Evolutionary conservation across 306 rosid species (phyloP).

Genomic region (Urtica urens): DNA sequence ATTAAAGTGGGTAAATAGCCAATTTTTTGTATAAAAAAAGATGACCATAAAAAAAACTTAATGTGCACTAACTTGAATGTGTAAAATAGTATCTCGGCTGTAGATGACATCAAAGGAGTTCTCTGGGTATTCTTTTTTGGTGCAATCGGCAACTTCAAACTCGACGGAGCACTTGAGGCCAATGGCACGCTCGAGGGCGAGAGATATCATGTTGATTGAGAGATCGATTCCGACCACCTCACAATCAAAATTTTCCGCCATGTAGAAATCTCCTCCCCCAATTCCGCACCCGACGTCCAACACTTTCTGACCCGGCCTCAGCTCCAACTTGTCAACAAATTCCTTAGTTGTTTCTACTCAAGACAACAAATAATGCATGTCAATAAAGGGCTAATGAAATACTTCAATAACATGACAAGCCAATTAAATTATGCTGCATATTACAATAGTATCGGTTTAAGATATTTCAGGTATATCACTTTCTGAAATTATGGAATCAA

Average conservation of each 20-base stretch:
- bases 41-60: not conserved
- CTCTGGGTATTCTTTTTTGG: constrained; percentile 54
- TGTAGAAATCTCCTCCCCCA: constrained; percentile 93
- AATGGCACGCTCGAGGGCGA: constrained; percentile 73
- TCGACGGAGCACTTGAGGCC: constrained; percentile 69
- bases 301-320: constrained; percentile 69
- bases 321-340: constrained; percentile 57
- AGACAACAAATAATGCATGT: not conserved
- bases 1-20: too few species aligned
- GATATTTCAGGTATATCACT: too few species aligned
- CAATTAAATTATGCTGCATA: too few species aligned
- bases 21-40: too few species aligned
- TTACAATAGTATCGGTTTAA: too few species aligned
- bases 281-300: constrained; percentile 95
- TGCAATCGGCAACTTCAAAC: constrained; percentile 91
- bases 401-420: not conserved
- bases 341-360: constrained; percentile 80
- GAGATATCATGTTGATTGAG: constrained; percentile 83
- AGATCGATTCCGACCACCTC: constrained; percentile 90
- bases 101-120: constrained; percentile 68
- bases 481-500: too few species aligned
- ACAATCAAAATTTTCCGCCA: constrained; percentile 69
- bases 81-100: constrained; percentile 77
- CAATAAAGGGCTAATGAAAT: not conserved
- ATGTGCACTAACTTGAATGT: constrained; percentile 52